Conservation (phyloP, 2,329 filamentous ascomycete species). For the Pseudopithomyces chartarum region DNA sequence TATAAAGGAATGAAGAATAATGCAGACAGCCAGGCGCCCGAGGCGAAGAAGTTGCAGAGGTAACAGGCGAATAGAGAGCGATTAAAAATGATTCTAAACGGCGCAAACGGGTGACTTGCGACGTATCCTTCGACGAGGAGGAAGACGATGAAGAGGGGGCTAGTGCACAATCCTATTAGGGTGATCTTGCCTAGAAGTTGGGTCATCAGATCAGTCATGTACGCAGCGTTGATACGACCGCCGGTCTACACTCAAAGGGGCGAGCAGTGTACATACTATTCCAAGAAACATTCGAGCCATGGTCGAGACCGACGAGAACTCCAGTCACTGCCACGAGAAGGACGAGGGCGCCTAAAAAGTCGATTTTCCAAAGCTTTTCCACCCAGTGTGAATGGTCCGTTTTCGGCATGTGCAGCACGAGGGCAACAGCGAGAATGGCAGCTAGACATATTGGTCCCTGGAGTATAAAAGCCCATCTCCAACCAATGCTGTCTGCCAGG, state of each 20-base stretch:
- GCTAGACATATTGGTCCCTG: conserved; percentile 72
- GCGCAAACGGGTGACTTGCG: conserved; percentile 74
- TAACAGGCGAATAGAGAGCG: conserved; percentile 70
- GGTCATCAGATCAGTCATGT: background rate
- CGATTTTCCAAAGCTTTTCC: conserved; percentile 68
- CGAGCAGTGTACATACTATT: conserved; percentile 19
- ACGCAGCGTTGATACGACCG: background rate
- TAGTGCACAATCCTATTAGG: conserved; percentile 60
- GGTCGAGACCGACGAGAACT: conserved; percentile 72
- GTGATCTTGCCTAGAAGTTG: conserved; percentile 54
- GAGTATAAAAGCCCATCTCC: conserved; percentile 76
- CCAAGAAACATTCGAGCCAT: conserved; percentile 76
- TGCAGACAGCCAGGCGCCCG: conserved; percentile 63
- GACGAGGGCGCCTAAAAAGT: conserved; percentile 72
- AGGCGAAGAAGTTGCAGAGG: conserved; percentile 73
- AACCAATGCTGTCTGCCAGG: conserved; percentile 73
- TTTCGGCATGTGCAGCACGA: conserved; percentile 66
- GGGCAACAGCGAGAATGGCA: conserved; percentile 67
- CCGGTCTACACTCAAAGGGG: background rate
- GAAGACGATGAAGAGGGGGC: conserved; percentile 69
- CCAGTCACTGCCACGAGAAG: conserved; percentile 69
- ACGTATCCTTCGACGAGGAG: conserved; percentile 70
- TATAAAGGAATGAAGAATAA: conserved; percentile 79
- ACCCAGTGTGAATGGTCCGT: conserved; percentile 66
- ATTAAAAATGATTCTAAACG: conserved; percentile 73